These are phyloP conservation scores for Kuraishia molischiana DNA, from an alignment of 805 yeast species.

Conservation along the genomic window DNA sequence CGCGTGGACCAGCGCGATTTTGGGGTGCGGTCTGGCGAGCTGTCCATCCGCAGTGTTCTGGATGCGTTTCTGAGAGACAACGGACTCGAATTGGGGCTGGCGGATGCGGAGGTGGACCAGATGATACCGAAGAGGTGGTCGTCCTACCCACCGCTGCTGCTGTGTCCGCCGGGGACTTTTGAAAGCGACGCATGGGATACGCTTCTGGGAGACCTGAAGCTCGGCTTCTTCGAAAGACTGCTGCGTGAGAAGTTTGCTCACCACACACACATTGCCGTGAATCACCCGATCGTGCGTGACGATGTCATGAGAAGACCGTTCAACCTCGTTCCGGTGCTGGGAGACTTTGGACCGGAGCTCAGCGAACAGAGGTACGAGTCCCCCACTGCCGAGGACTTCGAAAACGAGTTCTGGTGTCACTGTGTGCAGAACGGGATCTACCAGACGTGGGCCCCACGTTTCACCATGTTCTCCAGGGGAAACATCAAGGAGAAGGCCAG, in stretches of 20 bases:
- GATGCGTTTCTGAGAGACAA: too few relatives aligned
- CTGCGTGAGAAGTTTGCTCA: constrained; percentile 3
- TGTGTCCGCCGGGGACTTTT: constrained; percentile 43
- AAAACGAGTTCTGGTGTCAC: constrained; percentile 60
- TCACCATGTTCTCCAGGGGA: constrained; percentile 85
- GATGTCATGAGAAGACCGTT: constrained; percentile 45
- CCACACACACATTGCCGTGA: constrained; percentile 57
- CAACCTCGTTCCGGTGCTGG: constrained; percentile 47
- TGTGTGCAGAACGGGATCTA: constrained; percentile 61
- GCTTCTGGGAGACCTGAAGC: constrained; percentile 9
- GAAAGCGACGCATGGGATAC: constrained; percentile 25
- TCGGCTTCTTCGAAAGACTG: constrained; percentile 11
- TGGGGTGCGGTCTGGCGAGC: too few relatives aligned
- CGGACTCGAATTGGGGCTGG: too few relatives aligned
- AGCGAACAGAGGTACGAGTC: constrained; percentile 13
- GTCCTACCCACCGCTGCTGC: constrained; percentile 56
- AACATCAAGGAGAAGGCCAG: constrained; percentile 75
- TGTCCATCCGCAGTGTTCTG: too few relatives aligned
- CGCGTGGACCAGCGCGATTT: too few relatives aligned
- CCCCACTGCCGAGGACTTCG: constrained; percentile 35
- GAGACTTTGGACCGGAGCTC: constrained; percentile 50
- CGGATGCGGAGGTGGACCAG: too few relatives aligned
- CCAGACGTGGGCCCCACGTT: constrained; percentile 79
- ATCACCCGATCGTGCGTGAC: constrained; percentile 45
- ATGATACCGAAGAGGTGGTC: constrained; percentile 51